These are phyloP conservation scores for Lantana camara DNA, from an alignment of 257 asterid species.

Conservation along the genomic window DNA sequence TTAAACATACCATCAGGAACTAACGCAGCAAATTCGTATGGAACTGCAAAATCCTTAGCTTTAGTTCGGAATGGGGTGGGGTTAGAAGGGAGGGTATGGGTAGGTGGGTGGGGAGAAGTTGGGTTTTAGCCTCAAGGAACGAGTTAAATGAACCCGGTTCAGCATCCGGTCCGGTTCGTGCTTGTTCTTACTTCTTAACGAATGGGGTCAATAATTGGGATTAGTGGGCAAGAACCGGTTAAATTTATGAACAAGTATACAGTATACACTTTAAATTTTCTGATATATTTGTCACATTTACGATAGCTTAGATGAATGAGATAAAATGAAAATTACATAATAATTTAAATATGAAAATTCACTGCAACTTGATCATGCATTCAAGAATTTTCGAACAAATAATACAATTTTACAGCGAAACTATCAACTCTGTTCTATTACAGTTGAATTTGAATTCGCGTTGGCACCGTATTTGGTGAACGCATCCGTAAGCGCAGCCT, in stretches of 20 bases:
- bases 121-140: constrained; percentile 35
- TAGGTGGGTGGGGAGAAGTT: constrained; percentile 22
- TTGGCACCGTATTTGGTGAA: constrained; percentile 76
- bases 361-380: no score
- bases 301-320: no score
- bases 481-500: constrained; percentile 66
- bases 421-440: constrained; percentile 40
- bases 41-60: constrained; percentile 23
- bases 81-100: constrained; percentile 9
- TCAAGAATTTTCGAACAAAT: no score
- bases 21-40: constrained; percentile 24
- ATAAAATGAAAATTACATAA: no score
- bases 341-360: no score
- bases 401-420: no score
- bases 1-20: constrained; percentile 29
- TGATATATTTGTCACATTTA: no score
- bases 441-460: constrained; percentile 36
- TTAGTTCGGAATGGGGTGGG: constrained; percentile 2
- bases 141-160: constrained; percentile 31
- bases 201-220: no score
- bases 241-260: no score
- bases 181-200: background rate
- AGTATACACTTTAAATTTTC: no score
- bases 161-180: constrained; percentile 10
- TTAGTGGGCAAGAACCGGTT: no score